These are phyloP conservation scores for Neofusicoccum sp. DNA, from an alignment of 2,329 filamentous ascomycete species.

Conservation along the genomic window DNA sequence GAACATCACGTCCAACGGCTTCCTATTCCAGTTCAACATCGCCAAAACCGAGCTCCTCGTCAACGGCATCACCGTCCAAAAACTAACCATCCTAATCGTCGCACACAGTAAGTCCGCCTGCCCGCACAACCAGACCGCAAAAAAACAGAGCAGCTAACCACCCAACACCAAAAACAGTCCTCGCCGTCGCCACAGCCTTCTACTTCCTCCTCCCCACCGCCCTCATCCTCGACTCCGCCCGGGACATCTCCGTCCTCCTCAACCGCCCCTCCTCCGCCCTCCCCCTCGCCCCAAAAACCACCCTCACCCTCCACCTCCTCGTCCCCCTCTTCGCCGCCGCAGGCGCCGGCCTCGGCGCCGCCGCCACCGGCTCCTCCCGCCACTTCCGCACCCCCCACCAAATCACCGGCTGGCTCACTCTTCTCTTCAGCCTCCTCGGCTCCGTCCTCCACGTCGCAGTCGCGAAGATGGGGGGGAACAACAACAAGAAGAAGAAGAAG, in stretches of 20 bases:
- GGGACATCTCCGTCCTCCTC: background rate
- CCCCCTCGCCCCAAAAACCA: background rate
- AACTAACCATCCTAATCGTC: background rate
- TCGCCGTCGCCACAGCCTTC: conserved; percentile 1
- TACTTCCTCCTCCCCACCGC: conserved; percentile 5
- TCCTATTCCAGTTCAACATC: background rate
- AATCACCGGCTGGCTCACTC: background rate
- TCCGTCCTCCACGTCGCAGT: background rate
- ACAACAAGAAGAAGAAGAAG: background rate
- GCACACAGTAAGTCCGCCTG: background rate
- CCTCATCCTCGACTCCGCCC: background rate
- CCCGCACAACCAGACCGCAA: background rate
- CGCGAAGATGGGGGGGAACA: background rate
- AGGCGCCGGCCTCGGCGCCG: background rate
- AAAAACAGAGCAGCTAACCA: background rate
- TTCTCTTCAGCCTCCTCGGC: background rate
- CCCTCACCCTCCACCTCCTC: background rate
- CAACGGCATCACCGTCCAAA: background rate
- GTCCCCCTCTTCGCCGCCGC: background rate
- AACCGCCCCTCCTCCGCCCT: background rate
- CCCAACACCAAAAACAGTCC: background rate
- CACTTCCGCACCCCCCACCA: conserved; percentile 7
- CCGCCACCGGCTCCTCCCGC: background rate
- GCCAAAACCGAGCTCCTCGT: background rate
- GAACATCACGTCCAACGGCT: background rate